These are phyloP conservation scores for Camelina neglecta DNA, from an alignment of 345 rosid genomes.

Conservation along the genomic window DNA sequence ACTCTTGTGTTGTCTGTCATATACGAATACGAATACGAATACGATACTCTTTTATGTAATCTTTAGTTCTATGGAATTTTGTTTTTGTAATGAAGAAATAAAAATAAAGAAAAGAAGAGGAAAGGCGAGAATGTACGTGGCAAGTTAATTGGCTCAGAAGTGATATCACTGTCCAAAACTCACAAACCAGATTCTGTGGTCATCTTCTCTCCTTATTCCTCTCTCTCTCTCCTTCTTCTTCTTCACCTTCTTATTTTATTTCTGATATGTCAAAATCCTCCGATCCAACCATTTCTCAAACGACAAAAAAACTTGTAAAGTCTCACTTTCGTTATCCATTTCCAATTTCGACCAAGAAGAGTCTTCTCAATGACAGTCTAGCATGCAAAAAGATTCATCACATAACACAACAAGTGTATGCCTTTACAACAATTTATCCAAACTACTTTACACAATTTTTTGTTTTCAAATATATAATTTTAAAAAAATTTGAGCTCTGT, in stretches of 20 bases:
- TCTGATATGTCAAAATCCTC: slow-evolving; percentile 31
- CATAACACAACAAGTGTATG: slow-evolving; percentile 28
- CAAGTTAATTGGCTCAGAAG: slow-evolving; percentile 42
- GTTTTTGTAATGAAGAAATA: too few species aligned
- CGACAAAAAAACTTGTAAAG: neutral
- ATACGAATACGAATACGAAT: too few species aligned
- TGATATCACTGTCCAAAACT: slow-evolving; percentile 27
- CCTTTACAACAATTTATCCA: slow-evolving; percentile 24
- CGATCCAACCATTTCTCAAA: slow-evolving; percentile 42
- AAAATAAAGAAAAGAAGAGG: slow-evolving; percentile 34
- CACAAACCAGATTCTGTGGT: slow-evolving; percentile 41
- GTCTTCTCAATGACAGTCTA: slow-evolving; percentile 37
- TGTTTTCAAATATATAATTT: neutral
- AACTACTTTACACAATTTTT: neutral
- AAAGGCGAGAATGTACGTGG: slow-evolving; percentile 46
- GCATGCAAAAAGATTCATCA: slow-evolving; percentile 32
- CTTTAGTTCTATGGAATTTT: too few species aligned
- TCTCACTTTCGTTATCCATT: slow-evolving; percentile 45
- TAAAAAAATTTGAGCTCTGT: slow-evolving; percentile 33
- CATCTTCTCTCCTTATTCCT: slow-evolving; percentile 19
- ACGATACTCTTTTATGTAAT: too few species aligned
- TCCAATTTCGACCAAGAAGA: slow-evolving; percentile 40
- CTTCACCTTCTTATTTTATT: neutral
- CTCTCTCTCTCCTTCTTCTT: neutral
- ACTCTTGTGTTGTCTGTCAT: too few species aligned